Base-by-base conservation (phyloP, 352 stramenopile species). In the Globisporangium middletonii region DNA sequence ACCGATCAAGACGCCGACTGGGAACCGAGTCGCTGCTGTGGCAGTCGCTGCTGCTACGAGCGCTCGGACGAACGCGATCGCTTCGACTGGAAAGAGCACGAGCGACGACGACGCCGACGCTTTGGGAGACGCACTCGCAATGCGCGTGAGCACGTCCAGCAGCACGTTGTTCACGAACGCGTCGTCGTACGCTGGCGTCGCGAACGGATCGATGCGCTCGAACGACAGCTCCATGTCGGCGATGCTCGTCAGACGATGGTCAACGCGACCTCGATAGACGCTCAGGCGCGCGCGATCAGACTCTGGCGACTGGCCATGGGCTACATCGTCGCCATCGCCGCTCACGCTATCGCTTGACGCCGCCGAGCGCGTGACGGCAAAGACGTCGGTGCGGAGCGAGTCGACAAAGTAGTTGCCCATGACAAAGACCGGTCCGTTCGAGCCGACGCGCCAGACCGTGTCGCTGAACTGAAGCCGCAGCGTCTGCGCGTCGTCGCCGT, bases 351-450 rank as follows among this genome's bases (percentile, higher is more conserved):
- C 43, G n/a, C 3, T 58, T n/a, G 52, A 8, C 41, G 56, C 53
- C 1, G 56, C 7, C 30, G 50, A 18, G n/a, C 23, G 51, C 9
- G 66, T 62, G 18, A 86, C 73, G 0, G 75, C 65, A 44, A 88
- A 90, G 27, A 88, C 72, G 49, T 94, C 83, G 9, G 81, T 69
- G 1, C 73, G 77, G 1, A 94, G 62, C 46, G 83, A 94, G 49
- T 94, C 83, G 5, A 92, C 45, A 41, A 94, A 94, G 52, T 94
- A 94, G 44, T 94, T 94, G 9, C 79, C 83, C 15, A 94, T 77
- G 50, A 94, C 64, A n/a, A 86, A 80, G 9, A 92, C 66, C 0
- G 81, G 78, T 1, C 77, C 77, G 26, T 77, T 59, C 12, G 54
- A 59, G n/a, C 73, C 75, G 15, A 88, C 71, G 33, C 46, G 57